Conservation (phyloP, 345 rosid genomes). For the Hibiscus mutabilis region DNA sequence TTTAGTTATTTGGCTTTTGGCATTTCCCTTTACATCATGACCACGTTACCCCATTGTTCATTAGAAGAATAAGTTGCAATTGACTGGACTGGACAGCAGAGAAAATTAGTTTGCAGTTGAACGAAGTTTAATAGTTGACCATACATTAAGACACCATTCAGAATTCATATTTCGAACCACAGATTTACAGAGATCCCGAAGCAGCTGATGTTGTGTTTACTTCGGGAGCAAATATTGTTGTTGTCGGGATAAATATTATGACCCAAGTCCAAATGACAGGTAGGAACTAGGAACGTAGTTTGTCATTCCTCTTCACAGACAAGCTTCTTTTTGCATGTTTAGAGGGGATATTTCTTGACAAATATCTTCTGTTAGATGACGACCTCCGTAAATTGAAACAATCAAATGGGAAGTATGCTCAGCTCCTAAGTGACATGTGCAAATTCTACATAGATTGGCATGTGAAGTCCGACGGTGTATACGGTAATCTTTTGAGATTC, state of each 20-base stretch:
- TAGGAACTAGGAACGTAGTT: conserved; percentile 8
- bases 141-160: neutral
- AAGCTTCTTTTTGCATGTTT: neutral
- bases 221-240: conserved; percentile 75
- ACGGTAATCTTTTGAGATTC: conserved; percentile 36
- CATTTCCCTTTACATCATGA: neutral
- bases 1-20: neutral
- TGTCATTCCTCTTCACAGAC: neutral
- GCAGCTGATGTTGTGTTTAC: conserved; percentile 97
- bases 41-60: neutral
- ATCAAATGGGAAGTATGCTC: conserved; percentile 60
- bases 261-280: conserved; percentile 85
- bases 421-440: conserved; percentile 64
- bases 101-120: neutral
- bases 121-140: neutral
- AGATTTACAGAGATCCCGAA: conserved; percentile 95
- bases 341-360: conserved; percentile 12
- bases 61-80: neutral
- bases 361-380: conserved; percentile 34
- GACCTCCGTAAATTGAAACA: conserved; percentile 53
- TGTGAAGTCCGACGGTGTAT: conserved; percentile 78
- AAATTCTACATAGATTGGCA: conserved; percentile 91
- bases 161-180: conserved; percentile 11
- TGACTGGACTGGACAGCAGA: neutral
- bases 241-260: conserved; percentile 90